Evolutionary conservation across 2,329 filamentous ascomycete genomes (phyloP), one percentile per base, ranked within the genome.

Genomic region (Ascochyta pisi): DNA sequence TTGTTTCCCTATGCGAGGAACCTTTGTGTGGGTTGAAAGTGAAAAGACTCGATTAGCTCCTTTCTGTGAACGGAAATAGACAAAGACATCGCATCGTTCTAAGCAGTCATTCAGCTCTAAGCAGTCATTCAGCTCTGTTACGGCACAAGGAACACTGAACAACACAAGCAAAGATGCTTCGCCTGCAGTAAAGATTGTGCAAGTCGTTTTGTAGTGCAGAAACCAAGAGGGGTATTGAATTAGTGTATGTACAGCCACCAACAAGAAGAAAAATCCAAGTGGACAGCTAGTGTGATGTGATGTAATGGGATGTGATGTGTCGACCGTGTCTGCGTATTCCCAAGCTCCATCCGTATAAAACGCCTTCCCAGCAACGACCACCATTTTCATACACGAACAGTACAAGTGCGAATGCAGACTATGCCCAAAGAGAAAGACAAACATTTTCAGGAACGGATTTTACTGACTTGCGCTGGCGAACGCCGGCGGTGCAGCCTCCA

Each of bases 401-500:
- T 45, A 44, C 44, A 49, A 13, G 12, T 31, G 26, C 26, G 40
- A 22, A 26, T 26, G 24, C 26, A 40, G 23, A 26, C 31, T 47
- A 31, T 29, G 35, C 37, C 42, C 19, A 47, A 27, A 42, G 24
- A 37, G 23, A 33, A 24, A 13, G 13, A 8, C 41, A 3, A 26
- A 6, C 2, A n/a, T 33, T 12, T 13, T 15, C 29, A 33, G 8
- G n/a, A 34, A 31, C n/a, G n/a, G 7, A 19, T 31, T 19, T 60
- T 62, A 73, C 49, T 68, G 59, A 38, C 56, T 63, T 3, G 62
- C 50, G 3, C 51, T 46, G 13, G 74, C 76, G 55, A 79, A 69
- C 3, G 77, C 78, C 4, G 80, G 78, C 24, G 78, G 77, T n/a
- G 79, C 75, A 15, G 81, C 79, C 60, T 84, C 82, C 9, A 84